These are phyloP conservation scores for Populus alba DNA, from an alignment of 345 rosid species.

Conservation along the genomic window DNA sequence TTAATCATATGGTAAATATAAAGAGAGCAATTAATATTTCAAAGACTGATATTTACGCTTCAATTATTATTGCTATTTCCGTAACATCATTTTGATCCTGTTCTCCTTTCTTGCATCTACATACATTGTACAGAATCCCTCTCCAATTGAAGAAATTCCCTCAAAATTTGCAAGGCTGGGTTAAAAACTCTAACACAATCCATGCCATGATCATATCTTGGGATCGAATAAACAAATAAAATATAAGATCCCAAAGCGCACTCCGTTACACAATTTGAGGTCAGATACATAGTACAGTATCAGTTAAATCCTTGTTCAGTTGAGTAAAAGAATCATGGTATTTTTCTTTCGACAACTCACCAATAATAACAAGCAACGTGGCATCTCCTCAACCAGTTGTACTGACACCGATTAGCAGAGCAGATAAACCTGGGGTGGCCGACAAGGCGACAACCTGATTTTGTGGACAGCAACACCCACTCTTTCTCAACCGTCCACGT, in stretches of 20 bases:
- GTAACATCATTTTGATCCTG: too few relatives aligned
- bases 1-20: too few relatives aligned
- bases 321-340: neutral
- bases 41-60: too few relatives aligned
- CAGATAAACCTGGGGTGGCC: constrained; percentile 69
- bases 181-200: neutral
- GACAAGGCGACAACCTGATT: constrained; percentile 65
- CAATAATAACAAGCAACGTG: constrained; percentile 39
- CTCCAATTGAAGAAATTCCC: too few relatives aligned
- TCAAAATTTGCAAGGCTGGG: too few relatives aligned
- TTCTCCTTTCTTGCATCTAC: too few relatives aligned
- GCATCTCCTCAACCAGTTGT: constrained; percentile 34
- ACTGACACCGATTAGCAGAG: constrained; percentile 26
- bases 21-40: too few relatives aligned
- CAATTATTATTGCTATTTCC: too few relatives aligned
- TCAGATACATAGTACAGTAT: constrained; percentile 4
- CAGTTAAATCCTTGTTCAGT: neutral
- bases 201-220: neutral
- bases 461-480: constrained; percentile 47
- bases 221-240: neutral
- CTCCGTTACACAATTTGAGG: neutral
- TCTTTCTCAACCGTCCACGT: constrained; percentile 43
- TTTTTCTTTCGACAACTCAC: constrained; percentile 16
- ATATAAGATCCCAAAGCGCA: neutral
- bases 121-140: too few relatives aligned